A percentile compares a stretch with the other conserved stretches of the same genome.
These are phyloP conservation scores for Lachancea fermentati DNA, from an alignment of 805 yeast genomes.

Conservation along the genomic window DNA sequence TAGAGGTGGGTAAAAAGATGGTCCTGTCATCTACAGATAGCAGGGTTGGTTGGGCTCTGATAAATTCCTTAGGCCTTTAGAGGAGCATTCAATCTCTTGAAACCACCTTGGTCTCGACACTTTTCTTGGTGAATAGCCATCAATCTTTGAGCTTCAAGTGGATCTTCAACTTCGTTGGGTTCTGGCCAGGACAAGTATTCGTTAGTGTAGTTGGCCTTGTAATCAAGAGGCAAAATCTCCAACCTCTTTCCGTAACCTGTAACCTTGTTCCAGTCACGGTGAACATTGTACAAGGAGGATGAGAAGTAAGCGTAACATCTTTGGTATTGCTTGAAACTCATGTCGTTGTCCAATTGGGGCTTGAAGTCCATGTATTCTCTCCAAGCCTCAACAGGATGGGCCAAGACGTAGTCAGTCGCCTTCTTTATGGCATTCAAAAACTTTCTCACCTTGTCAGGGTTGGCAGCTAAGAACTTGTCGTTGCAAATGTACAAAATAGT, in stretches of 20 bases:
- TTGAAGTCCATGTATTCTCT: slow-evolving; percentile 42
- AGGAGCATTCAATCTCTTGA: slow-evolving; percentile 37
- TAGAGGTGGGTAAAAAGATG: too few relatives aligned
- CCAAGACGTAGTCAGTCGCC: slow-evolving; percentile 45
- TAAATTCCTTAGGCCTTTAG: slow-evolving; percentile 7
- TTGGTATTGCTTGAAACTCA: slow-evolving; percentile 43
- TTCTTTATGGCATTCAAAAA: slow-evolving; percentile 45
- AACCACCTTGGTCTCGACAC: slow-evolving; percentile 44
- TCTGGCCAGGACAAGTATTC: slow-evolving; percentile 46
- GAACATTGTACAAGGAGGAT: slow-evolving; percentile 45
- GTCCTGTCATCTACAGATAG: too few relatives aligned
- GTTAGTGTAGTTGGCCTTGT: slow-evolving; percentile 45
- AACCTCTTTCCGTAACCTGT: slow-evolving; percentile 51
- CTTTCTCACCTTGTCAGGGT: slow-evolving; percentile 41
- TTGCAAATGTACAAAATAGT: slow-evolving; percentile 49
- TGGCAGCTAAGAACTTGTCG: slow-evolving; percentile 42
- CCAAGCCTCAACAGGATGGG: slow-evolving; percentile 42
- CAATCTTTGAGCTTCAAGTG: slow-evolving; percentile 42
- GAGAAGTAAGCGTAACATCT: slow-evolving; percentile 54
- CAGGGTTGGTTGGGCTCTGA: too few relatives aligned
- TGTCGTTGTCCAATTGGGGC: slow-evolving; percentile 39
- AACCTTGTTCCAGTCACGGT: slow-evolving; percentile 53
- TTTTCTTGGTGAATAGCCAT: slow-evolving; percentile 43
- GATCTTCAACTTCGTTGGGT: slow-evolving; percentile 43
- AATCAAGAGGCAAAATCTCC: slow-evolving; percentile 45